Evolutionary conservation across 352 stramenopile species (phyloP), one percentile per base, ranked within the genome.

Genomic region (Thalassiosira hispida): DNA sequence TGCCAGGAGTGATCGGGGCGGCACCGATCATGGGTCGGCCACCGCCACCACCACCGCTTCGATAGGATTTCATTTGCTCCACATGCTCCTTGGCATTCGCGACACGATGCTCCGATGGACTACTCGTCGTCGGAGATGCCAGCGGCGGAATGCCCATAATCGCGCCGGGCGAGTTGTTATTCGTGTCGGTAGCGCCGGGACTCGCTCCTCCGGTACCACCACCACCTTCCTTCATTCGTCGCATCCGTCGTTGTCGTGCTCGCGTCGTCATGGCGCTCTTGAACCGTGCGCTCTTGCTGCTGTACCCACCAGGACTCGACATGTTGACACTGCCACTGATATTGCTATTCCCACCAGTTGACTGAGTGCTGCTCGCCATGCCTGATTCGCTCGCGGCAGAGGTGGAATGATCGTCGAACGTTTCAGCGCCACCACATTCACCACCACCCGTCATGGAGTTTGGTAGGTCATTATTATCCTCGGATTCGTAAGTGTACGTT

Each of bases 191-290:
- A 9, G 38, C 46, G 12, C 23, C 46, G 46, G 5, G 4, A 6
- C 46, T 40, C 18, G 33, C 40, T 35, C 25, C 23, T 7, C 1
- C 16, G 8, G 14, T 8, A 0, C 8, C 29, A 11, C 29, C 8
- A 20, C 27, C 25, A 20, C 40, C 52, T 27, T 79, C 69, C 23
- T 33, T 51, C 60, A 79, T 79, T 44, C 70, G 70, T 33, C 70
- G 31, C 35, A 79, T 70, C 7, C 61, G 33, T 2, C 70, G 59
- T 31, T 79, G 70, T 14, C 61, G 59, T 1, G 70, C 57, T 14
- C 59, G 35, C 11, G 70, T 53, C 16, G 57, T 78, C 69, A 79
- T 59, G 70, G 70, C 70, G 2, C 53, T 40, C 22, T 79, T 64
- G 51, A 72, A 79, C n/a, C 70, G 46, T 12, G 55, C 18, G 31